phyloP scores from a whole-genome alignment of 1,284 basidiomycete species.

The Ceratobasidium sp. region DNA sequence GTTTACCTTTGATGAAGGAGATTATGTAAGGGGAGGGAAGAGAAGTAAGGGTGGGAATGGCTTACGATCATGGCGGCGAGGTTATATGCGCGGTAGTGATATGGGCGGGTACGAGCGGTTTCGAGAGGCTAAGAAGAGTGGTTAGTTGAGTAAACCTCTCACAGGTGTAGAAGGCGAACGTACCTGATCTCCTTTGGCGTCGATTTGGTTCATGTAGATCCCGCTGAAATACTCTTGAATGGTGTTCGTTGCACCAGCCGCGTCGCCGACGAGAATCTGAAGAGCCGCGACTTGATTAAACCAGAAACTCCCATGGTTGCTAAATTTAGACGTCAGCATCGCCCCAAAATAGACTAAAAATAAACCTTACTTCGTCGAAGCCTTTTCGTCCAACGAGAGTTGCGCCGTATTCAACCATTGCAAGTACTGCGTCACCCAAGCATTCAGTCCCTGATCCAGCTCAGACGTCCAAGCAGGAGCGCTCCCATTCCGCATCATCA shows the following conservation, averaged over 20 bases:
- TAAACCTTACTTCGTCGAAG: conserved; percentile 50
- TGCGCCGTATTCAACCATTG: conserved; percentile 52
- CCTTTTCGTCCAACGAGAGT: conserved; percentile 49
- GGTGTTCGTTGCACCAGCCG: conserved; percentile 58
- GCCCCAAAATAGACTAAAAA: neutral
- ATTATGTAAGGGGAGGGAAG: too few species aligned
- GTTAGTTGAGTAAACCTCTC: conserved; percentile 48
- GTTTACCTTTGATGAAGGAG: conserved; percentile 62
- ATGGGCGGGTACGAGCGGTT: conserved; percentile 48
- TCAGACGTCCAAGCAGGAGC: conserved; percentile 51
- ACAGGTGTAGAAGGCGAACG: conserved; percentile 15
- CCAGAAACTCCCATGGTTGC: conserved; percentile 53
- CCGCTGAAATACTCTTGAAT: conserved; percentile 64
- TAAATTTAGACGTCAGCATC: conserved; percentile 8
- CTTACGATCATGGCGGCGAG: conserved; percentile 54
- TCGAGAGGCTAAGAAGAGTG: conserved; percentile 61
- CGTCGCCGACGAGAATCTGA: conserved; percentile 65
- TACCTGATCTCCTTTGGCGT: conserved; percentile 66
- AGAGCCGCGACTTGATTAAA: conserved; percentile 66
- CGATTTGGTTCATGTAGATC: conserved; percentile 67
- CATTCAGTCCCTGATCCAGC: conserved; percentile 49
- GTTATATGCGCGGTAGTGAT: conserved; percentile 51
- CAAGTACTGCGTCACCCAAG: conserved; percentile 52
- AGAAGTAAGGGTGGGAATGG: neutral
- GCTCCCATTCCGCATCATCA: conserved; percentile 50